Conservation (phyloP, 176 grass and related monocot species). For the Tillandsia leiboldiana region DNA sequence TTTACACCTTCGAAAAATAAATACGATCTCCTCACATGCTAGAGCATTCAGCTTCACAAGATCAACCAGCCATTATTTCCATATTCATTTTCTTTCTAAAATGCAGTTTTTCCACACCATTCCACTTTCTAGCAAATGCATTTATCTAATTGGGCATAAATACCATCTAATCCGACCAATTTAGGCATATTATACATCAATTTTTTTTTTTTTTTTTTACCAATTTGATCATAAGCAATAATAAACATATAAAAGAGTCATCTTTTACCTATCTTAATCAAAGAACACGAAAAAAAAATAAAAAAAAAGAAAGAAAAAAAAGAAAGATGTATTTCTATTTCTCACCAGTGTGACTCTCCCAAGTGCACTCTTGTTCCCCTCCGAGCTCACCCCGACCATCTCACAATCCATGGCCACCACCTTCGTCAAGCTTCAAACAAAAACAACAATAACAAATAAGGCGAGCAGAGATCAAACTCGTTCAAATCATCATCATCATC, state of each 20-base stretch:
- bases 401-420: constrained; percentile 74
- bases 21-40: too few relatives aligned
- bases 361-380: constrained; percentile 64
- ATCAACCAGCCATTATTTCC: too few relatives aligned
- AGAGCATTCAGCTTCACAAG: too few relatives aligned
- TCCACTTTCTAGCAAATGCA: too few relatives aligned
- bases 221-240: neutral
- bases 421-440: constrained; percentile 52
- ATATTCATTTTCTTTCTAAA: too few relatives aligned
- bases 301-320: neutral
- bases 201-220: too few relatives aligned
- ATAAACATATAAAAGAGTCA: neutral
- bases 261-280: neutral
- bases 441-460: neutral
- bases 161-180: neutral
- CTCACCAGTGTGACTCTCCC: constrained; percentile 71
- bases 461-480: constrained; percentile 1
- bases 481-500: constrained; percentile 5
- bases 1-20: too few relatives aligned
- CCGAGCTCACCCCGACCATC: constrained; percentile 75
- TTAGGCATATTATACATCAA: neutral
- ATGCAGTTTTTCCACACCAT: too few relatives aligned
- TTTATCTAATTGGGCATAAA: too few relatives aligned
- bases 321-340: neutral
- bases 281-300: neutral